phyloP scores from a whole-genome alignment of 352 stramenopile genomes.

The Blastocystis sp. region DNA sequence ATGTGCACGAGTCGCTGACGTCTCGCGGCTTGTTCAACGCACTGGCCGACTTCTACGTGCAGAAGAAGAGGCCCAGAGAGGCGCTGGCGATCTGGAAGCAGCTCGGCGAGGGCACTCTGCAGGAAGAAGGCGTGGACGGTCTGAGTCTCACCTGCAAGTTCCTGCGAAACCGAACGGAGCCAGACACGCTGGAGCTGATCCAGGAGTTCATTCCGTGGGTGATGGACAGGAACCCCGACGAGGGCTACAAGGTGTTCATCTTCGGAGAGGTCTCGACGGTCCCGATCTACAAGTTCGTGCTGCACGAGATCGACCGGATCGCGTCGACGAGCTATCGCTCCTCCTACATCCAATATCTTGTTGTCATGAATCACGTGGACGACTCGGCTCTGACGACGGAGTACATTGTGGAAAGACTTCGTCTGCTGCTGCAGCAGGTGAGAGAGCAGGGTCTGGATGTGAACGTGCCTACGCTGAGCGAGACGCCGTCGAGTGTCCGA shows the following conservation, averaged over 20 bases:
- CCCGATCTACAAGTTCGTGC: neutral
- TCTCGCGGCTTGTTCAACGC: neutral
- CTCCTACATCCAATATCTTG: neutral
- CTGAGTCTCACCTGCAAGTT: neutral
- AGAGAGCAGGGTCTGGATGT: neutral
- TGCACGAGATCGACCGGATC: neutral
- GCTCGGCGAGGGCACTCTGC: neutral
- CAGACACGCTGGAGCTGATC: neutral
- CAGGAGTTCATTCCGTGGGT: slow-evolving; percentile 12
- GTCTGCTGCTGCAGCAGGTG: neutral
- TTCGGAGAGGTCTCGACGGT: neutral
- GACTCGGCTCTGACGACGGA: neutral
- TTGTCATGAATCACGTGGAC: neutral
- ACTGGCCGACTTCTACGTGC: slow-evolving; percentile 8
- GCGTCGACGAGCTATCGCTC: neutral
- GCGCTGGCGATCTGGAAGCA: slow-evolving; percentile 4
- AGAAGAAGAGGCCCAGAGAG: neutral
- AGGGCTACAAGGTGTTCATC: neutral
- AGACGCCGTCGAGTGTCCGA: neutral
- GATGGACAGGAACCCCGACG: neutral
- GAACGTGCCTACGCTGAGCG: neutral
- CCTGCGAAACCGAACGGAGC: neutral
- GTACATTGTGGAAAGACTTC: neutral
- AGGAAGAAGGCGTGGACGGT: slow-evolving; percentile 36
- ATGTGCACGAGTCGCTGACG: neutral